Conservation (phyloP, 345 rosid species). For the Populus deltoides region DNA sequence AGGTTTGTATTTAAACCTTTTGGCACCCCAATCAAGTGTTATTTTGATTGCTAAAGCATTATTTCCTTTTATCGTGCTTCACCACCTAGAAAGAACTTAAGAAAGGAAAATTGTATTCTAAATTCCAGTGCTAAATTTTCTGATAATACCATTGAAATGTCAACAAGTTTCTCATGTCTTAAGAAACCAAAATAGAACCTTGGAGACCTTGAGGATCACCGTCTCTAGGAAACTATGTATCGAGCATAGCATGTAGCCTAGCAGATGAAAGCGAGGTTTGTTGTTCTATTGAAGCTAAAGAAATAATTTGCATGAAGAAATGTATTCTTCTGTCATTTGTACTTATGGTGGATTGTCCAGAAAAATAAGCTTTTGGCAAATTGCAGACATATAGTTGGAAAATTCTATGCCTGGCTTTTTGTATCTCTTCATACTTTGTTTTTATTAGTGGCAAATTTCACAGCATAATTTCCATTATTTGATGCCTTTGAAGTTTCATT, state of each 20-base stretch:
- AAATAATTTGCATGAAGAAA: neutral
- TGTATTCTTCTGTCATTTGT: neutral
- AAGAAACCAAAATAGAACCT: neutral
- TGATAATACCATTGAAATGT: neutral
- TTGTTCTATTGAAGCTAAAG: neutral
- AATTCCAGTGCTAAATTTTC: neutral
- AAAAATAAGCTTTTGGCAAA: neutral
- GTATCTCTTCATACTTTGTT: neutral
- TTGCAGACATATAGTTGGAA: neutral
- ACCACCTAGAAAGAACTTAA: neutral
- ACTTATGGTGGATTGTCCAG: neutral
- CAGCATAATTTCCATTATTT: neutral
- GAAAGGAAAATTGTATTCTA: neutral
- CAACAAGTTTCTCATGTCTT: neutral
- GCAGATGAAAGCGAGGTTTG: neutral
- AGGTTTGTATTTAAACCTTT: slow-evolving; percentile 39
- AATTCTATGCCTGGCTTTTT: neutral
- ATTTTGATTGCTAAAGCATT: neutral
- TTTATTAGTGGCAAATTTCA: neutral
- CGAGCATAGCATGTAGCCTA: neutral
- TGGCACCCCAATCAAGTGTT: slow-evolving; percentile 1
- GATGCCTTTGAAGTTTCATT: neutral
- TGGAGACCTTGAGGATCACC: neutral
- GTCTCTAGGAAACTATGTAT: neutral
- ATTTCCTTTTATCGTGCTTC: neutral